Base-by-base conservation (phyloP, 805 yeast genomes). In the Cyberlindnera mississippiensis region DNA sequence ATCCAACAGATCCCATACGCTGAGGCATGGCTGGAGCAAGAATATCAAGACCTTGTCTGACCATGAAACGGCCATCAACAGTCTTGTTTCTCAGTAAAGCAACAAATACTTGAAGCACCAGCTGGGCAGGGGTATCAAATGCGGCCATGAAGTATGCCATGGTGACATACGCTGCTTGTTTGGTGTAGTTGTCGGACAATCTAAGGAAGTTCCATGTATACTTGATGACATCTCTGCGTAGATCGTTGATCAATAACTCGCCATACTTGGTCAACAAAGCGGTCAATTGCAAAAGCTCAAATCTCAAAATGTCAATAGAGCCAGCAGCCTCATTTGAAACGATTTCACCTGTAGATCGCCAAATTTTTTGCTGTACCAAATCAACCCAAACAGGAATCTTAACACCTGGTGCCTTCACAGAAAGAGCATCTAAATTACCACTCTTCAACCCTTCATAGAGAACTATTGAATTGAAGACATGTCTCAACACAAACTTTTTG, bases 121-220 rank as follows among this genome's bases (percentile, higher is more conserved):
- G 76, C 55, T 87, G 85, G 0, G 85, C 73, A 7, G 96, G 95
- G 1, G 96, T 88, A 34, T 89, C 97, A 57, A 80, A 93, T 1
- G 83, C 84, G 0, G 88, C 76, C 45, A 93, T 89, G 61, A 91
- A 93, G 58, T 80, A 79, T 0, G 96, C 76, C 2, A 95, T 89
- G 0, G 90, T 79, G 26, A 89, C 86, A 59, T 91, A 90, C 0
- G 98, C 97, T 4, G 93, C 86, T 53, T 90, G 96, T 57, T 93
- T 93, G 19, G 95, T 78, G 38, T 89, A 76, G 38, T 81, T 75
- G 58, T 93, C 99, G 48, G 90, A 97, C 26, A 90, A 67, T 52
- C 87, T 87, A 56, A 93, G 82, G 55, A 82, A 85, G 51, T 86
- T 85, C 99, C 99, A 93, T 52, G 89, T 85, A 65, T 89, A 93